phyloP scores from a whole-genome alignment of 345 rosid species.

The Brassica carinata region DNA sequence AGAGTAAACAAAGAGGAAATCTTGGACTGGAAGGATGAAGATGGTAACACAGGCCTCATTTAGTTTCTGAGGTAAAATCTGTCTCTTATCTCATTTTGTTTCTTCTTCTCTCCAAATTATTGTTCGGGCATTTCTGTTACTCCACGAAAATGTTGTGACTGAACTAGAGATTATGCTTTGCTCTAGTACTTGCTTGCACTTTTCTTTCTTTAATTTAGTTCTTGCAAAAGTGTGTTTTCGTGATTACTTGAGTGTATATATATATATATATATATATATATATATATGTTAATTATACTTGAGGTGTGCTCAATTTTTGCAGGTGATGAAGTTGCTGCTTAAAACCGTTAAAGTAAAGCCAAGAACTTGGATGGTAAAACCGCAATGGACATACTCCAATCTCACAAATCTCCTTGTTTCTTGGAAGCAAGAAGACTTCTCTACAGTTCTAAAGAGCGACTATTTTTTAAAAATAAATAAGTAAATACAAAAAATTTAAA shows the following conservation, averaged over 20 bases:
- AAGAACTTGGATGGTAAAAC: constrained; percentile 22
- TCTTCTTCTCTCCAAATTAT: background rate
- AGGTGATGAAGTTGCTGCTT: background rate
- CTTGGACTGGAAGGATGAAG: constrained; percentile 3
- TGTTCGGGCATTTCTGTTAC: background rate
- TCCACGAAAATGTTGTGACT: background rate
- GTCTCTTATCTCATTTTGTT: background rate
- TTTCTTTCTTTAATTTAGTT: background rate
- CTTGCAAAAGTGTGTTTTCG: background rate
- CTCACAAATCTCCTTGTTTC: background rate
- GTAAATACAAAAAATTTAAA: no score
- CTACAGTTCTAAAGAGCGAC: background rate
- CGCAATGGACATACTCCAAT: constrained; percentile 38
- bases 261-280: no score
- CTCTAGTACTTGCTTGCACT: background rate
- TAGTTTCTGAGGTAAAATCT: background rate
- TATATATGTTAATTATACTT: no score
- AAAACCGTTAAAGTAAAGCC: background rate
- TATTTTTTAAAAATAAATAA: no score
- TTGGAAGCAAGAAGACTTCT: background rate
- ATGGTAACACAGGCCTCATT: background rate
- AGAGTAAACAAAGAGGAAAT: background rate
- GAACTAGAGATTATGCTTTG: background rate
- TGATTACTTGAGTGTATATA: no score
- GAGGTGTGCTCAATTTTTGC: background rate